phyloP scores from a whole-genome alignment of 371 early-diverging fungal genomes.

The Syncephalastrum racemosum region DNA sequence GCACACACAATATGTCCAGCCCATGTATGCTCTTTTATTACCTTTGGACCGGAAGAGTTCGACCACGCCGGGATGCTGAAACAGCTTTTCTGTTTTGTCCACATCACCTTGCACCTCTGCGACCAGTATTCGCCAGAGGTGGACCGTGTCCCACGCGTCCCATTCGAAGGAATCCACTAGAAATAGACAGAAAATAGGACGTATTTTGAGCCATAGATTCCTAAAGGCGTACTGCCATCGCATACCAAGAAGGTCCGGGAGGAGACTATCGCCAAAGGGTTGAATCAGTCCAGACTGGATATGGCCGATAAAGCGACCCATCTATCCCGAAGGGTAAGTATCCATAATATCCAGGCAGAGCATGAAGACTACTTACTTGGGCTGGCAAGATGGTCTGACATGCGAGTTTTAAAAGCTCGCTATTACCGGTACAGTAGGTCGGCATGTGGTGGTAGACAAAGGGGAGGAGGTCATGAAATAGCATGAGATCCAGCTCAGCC shows the following conservation, averaged over 20 bases:
- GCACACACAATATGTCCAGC: too few species aligned
- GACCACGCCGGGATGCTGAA: slow-evolving; percentile 13
- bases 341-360: too few species aligned
- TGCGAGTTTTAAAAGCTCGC: slow-evolving; percentile 22
- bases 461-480: slow-evolving; percentile 24
- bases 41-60: slow-evolving; percentile 20
- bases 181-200: not conserved
- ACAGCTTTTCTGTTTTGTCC: slow-evolving; percentile 16
- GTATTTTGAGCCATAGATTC: not conserved
- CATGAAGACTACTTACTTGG: slow-evolving; percentile 18
- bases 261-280: slow-evolving; percentile 26
- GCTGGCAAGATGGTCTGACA: slow-evolving; percentile 31
- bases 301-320: slow-evolving; percentile 17
- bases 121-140: slow-evolving; percentile 31
- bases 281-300: slow-evolving; percentile 23
- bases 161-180: slow-evolving; percentile 11
- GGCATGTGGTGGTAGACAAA: slow-evolving; percentile 32
- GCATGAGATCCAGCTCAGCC: slow-evolving; percentile 23
- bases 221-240: not conserved
- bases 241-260: slow-evolving; percentile 11
- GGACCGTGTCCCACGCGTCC: slow-evolving; percentile 22
- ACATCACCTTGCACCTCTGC: slow-evolving; percentile 29
- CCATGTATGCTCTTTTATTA: slow-evolving; percentile 6
- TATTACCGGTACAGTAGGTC: slow-evolving; percentile 17
- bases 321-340: slow-evolving; percentile 6